These are phyloP conservation scores for Postia placenta DNA, from an alignment of 768 basidiomycete species.

Conservation along the genomic window DNA sequence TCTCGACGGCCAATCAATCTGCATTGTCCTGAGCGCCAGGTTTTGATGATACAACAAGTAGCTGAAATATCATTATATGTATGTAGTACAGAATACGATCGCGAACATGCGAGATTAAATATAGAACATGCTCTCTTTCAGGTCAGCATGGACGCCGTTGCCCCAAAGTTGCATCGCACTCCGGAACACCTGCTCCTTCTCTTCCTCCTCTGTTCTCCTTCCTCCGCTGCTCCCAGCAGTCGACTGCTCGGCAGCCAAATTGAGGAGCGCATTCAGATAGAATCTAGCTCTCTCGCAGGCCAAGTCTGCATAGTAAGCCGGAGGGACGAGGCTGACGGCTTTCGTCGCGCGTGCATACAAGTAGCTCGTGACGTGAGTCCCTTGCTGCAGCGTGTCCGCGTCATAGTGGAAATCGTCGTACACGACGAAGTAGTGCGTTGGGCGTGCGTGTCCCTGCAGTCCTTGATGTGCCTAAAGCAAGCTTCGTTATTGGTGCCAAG, in stretches of 20 bases:
- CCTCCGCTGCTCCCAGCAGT: constrained; percentile 26
- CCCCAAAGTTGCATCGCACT: constrained; percentile 36
- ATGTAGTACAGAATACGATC: neutral
- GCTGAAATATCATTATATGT: neutral
- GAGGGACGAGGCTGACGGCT: constrained; percentile 74
- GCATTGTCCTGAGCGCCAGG: too few species aligned
- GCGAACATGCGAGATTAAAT: constrained; percentile 31
- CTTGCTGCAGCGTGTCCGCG: constrained; percentile 69
- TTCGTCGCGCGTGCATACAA: constrained; percentile 80
- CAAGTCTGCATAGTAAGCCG: constrained; percentile 78
- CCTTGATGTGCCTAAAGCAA: constrained; percentile 60
- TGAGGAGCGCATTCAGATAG: constrained; percentile 70
- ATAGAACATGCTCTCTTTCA: constrained; percentile 69
- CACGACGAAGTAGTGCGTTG: constrained; percentile 76
- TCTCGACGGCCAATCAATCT: too few species aligned
- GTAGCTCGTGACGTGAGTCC: constrained; percentile 64
- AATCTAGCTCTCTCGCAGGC: constrained; percentile 77
- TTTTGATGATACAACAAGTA: too few species aligned
- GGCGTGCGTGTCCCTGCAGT: constrained; percentile 61
- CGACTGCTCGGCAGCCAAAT: constrained; percentile 22
- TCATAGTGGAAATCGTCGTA: constrained; percentile 70
- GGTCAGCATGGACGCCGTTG: constrained; percentile 39
- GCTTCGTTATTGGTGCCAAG: too few species aligned
- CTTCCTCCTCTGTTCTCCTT: constrained; percentile 25
- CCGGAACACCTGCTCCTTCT: constrained; percentile 27